Evolutionary conservation across 768 basidiomycete species (phyloP).

Genomic region (Lentinula guzmanii): DNA sequence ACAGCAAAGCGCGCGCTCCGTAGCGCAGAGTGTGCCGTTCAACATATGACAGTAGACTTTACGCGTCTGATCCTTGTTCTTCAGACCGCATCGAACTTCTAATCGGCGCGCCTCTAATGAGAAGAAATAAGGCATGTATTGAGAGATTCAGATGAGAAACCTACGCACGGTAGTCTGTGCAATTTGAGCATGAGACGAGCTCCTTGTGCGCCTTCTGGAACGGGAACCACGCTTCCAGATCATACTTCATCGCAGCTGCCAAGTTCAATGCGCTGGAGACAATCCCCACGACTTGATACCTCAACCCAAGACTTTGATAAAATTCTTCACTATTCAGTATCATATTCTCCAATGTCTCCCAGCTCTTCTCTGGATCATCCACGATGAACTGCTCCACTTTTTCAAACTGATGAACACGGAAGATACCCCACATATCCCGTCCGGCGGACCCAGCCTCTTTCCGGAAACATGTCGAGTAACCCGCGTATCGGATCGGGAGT

Average conservation of each 20-base stretch:
- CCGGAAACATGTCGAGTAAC: conserved; percentile 94
- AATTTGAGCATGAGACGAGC: conserved; percentile 95
- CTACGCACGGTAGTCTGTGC: conserved; percentile 93
- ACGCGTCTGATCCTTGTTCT: conserved; percentile 81
- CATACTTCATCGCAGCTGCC: conserved; percentile 95
- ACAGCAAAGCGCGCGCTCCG: conserved; percentile 94
- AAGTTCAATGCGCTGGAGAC: conserved; percentile 96
- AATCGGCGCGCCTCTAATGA: conserved; percentile 80
- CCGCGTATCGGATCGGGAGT: conserved; percentile 87
- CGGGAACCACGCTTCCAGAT: conserved; percentile 99
- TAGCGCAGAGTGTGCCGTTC: conserved; percentile 96
- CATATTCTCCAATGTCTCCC: conserved; percentile 93
- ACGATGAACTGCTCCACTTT: conserved; percentile 98
- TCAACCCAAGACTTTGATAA: conserved; percentile 90
- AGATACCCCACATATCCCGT: conserved; percentile 99
- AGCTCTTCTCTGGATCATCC: conserved; percentile 91
- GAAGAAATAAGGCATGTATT: neutral
- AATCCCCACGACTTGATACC: conserved; percentile 91
- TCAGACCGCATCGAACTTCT: conserved; percentile 91
- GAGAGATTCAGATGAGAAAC: neutral
- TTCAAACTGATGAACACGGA: conserved; percentile 99
- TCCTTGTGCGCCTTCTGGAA: conserved; percentile 97
- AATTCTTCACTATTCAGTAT: conserved; percentile 85
- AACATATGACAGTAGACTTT: conserved; percentile 99
- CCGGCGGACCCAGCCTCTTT: conserved; percentile 98